phyloP scores from a whole-genome alignment of 192 early-diverging fungal species.

The Kickxella alabastrina region DNA sequence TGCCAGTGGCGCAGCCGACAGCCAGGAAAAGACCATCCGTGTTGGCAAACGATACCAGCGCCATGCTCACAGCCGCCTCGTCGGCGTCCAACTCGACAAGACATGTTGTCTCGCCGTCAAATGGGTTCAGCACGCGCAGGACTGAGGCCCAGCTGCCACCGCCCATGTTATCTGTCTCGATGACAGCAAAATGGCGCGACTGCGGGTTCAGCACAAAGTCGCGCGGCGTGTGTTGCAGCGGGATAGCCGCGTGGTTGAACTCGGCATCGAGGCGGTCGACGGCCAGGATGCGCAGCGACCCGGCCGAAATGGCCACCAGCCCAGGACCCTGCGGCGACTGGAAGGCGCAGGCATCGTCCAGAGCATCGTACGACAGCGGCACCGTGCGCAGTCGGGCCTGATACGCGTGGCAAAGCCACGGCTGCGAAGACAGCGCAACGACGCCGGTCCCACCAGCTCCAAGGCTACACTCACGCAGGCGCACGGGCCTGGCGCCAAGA shows the following conservation, averaged over 20 bases:
- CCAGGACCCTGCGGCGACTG: slow-evolving; percentile 80
- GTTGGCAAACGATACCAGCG: slow-evolving; percentile 59
- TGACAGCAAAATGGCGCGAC: slow-evolving; percentile 81
- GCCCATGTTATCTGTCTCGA: slow-evolving; percentile 77
- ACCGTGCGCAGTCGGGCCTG: slow-evolving; percentile 68
- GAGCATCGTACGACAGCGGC: slow-evolving; percentile 80
- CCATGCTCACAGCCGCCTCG: slow-evolving; percentile 79
- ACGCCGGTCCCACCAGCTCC: slow-evolving; percentile 67
- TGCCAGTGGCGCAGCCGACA: slow-evolving; percentile 78
- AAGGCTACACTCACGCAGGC: slow-evolving; percentile 71
- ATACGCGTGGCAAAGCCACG: slow-evolving; percentile 85
- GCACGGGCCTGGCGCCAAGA: slow-evolving; percentile 80
- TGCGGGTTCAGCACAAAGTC: slow-evolving; percentile 67
- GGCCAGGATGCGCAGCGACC: slow-evolving; percentile 80
- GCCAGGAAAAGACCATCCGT: slow-evolving; percentile 63
- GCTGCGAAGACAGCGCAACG: slow-evolving; percentile 76
- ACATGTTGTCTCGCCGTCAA: slow-evolving; percentile 64
- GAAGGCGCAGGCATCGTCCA: slow-evolving; percentile 83
- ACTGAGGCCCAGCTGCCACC: slow-evolving; percentile 75
- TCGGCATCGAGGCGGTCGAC: slow-evolving; percentile 76
- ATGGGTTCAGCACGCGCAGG: slow-evolving; percentile 79
- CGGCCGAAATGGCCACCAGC: slow-evolving; percentile 81
- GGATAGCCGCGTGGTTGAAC: slow-evolving; percentile 82
- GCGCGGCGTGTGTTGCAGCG: slow-evolving; percentile 85
- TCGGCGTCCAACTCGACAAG: slow-evolving; percentile 75